Evolutionary conservation across 306 rosid genomes (phyloP).

Genomic region (Sechiopsis laciniata): DNA sequence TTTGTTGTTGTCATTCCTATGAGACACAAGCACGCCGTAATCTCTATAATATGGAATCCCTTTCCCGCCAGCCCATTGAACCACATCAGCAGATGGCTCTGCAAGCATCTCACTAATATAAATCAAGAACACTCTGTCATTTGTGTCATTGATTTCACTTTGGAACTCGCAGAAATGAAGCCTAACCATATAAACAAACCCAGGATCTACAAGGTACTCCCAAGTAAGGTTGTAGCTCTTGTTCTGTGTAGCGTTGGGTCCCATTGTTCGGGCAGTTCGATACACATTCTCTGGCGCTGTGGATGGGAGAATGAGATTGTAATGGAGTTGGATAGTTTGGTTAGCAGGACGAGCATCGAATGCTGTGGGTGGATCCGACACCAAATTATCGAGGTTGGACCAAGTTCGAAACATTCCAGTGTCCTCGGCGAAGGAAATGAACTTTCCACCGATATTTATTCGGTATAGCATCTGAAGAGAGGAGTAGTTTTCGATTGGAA

Average conservation of each 20-base stretch:
- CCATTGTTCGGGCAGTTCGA: slow-evolving; percentile 10
- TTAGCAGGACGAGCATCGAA: no score
- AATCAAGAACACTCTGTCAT: slow-evolving; percentile 15
- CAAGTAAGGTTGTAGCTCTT: slow-evolving; percentile 27
- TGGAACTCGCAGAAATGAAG: slow-evolving; percentile 31
- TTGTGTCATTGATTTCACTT: rapidly evolving
- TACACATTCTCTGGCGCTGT: slow-evolving; percentile 24
- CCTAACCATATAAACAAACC: slow-evolving; percentile 25
- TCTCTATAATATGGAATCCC: slow-evolving; percentile 15
- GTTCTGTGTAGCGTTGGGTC: neutral
- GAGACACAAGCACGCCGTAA: neutral
- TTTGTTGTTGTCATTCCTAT: neutral
- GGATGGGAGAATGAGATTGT: neutral
- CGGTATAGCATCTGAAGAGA: neutral
- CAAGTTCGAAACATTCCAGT: slow-evolving; percentile 25
- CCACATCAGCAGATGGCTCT: neutral
- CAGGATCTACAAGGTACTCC: slow-evolving; percentile 28
- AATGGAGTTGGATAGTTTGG: neutral
- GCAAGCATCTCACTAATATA: slow-evolving; percentile 30
- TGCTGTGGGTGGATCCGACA: no score
- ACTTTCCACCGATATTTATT: neutral
- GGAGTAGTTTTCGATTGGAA: neutral
- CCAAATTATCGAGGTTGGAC: neutral
- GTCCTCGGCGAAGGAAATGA: neutral
- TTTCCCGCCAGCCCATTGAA: neutral